Evolutionary conservation across 164 flowering plant genomes (phyloP), one percentile per base, ranked within the genome.

Genomic region (Dillenia turbinata): DNA sequence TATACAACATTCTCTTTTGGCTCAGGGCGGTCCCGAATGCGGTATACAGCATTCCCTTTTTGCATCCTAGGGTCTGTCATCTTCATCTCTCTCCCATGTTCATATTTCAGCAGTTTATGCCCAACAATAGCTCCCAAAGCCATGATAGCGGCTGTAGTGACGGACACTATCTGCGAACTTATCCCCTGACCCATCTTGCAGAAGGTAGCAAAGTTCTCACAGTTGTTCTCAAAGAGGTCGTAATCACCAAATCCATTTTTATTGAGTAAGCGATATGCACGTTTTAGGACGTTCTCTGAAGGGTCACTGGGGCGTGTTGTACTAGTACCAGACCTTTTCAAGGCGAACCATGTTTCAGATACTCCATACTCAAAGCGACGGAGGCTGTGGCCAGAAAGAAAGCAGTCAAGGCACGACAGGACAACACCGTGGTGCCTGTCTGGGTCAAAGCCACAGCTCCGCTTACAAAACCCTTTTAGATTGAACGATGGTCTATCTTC

Each of bases 201-300:
- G 16, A 12, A 51, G 54, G 17, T 19, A n/a, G 54, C 54, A n/a
- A 51, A 51, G 15, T 51, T n/a, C 54, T 51, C 54, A n/a, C 54
- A 51, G 54, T 51, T 15, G 13, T 14, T 51, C n/a, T 51, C 17
- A 9, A 51, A 11, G 10, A 51, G 54, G 17, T 51, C 10, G 16
- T 51, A 51, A 9, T 51, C n/a, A 12, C 54, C 54, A 51, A 51
- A 11, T 9, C 9, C 10, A 19, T 51, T 51, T 19, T n/a, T 19
- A 15, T 51, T 9, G 15, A n/a, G 17, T 0, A 51, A 22, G 17
- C 9, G 10, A 10, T 51, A n/a, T 2, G 54, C 54, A 8, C 22
- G 54, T 14, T n/a, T 14, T 9, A 51, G 10, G 54, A 51, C 54
- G 5, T 11, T 14, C 17, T 12, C 9, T 9, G 54, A 8, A 12